These are phyloP conservation scores for Pseudovirgaria hyperparasitica DNA, from an alignment of 2,329 filamentous ascomycete genomes.

Conservation along the genomic window DNA sequence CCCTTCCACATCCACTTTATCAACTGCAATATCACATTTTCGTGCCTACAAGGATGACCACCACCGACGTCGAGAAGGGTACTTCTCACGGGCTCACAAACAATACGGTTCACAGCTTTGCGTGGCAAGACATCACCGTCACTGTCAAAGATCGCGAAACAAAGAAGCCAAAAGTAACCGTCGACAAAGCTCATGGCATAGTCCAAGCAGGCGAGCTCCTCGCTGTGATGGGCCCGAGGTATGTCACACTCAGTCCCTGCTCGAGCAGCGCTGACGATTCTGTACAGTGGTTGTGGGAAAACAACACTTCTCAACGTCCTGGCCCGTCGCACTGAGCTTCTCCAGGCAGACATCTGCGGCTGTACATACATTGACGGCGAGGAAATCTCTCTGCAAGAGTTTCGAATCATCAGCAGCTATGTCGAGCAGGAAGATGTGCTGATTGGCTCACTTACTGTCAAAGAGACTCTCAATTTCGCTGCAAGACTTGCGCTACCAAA, in stretches of 20 bases:
- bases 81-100: too few relatives aligned
- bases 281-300: conserved; percentile 50
- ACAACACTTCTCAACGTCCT: conserved; percentile 75
- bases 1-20: too few relatives aligned
- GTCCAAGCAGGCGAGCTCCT: conserved; percentile 59
- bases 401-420: conserved; percentile 58
- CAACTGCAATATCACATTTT: too few relatives aligned
- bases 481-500: conserved; percentile 49
- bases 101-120: conserved; percentile 48
- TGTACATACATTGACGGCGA: conserved; percentile 51
- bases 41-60: too few relatives aligned
- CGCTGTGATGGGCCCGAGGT: conserved; percentile 68
- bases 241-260: conserved; percentile 10
- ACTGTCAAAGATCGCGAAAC: conserved; percentile 59
- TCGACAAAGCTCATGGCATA: conserved; percentile 50
- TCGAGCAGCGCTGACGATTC: background rate
- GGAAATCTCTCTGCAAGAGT: conserved; percentile 37
- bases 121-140: conserved; percentile 56
- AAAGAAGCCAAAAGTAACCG: conserved; percentile 48
- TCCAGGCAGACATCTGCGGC: conserved; percentile 41
- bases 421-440: conserved; percentile 84
- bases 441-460: conserved; percentile 67
- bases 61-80: too few relatives aligned
- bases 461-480: conserved; percentile 68
- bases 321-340: conserved; percentile 45